These are phyloP conservation scores for Rubia peregrina DNA, from an alignment of 305 asterid species.

Conservation along the genomic window DNA sequence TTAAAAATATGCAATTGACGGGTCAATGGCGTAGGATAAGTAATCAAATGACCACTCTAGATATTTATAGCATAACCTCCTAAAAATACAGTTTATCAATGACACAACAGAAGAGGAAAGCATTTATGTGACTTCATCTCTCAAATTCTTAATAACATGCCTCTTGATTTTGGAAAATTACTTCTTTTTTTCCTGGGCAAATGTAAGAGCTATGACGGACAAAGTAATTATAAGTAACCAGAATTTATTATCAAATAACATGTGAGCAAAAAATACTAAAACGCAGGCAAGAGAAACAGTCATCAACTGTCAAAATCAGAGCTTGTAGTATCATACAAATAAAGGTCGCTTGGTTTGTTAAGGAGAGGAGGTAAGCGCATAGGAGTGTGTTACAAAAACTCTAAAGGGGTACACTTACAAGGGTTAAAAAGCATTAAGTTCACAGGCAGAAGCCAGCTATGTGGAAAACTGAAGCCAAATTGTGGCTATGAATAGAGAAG, in stretches of 20 bases:
- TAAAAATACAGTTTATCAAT: background rate
- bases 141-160: no score
- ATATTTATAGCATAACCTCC: background rate
- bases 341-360: background rate
- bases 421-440: background rate
- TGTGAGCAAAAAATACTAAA: background rate
- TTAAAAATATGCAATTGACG: slow-evolving; percentile 17
- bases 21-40: background rate
- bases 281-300: background rate
- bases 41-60: no score
- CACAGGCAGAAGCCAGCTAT: background rate
- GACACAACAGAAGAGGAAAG: slow-evolving; percentile 1
- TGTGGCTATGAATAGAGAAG: background rate
- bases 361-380: background rate
- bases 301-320: background rate
- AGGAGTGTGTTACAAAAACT: background rate
- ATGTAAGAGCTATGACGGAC: background rate
- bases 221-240: background rate
- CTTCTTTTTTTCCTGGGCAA: no score
- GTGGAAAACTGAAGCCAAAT: background rate
- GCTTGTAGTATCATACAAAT: background rate
- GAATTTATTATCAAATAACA: background rate
- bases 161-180: no score
- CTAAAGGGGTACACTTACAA: background rate
- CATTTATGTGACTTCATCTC: background rate